phyloP scores from a whole-genome alignment of 768 basidiomycete species.

The Leccinum rimulosum region DNA sequence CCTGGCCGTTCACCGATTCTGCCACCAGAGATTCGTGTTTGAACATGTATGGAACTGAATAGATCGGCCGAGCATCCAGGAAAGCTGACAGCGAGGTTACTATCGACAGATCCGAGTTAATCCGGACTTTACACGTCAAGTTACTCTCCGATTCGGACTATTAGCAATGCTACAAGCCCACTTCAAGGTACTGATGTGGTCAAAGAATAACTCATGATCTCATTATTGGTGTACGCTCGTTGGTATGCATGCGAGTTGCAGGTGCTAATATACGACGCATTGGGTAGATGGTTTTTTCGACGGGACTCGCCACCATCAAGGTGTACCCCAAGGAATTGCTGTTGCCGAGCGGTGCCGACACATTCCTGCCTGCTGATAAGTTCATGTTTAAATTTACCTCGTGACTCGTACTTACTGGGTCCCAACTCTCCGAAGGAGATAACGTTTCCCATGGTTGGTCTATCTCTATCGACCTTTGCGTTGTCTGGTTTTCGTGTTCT shows the following conservation, averaged over 20 bases:
- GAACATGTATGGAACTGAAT: not conserved
- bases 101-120: not conserved
- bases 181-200: not conserved
- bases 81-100: not conserved
- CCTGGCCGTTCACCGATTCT: not conserved
- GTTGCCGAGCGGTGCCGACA: not conserved
- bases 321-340: not conserved
- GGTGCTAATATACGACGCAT: not conserved
- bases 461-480: not conserved
- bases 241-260: not conserved
- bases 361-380: not conserved
- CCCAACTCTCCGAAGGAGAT: not conserved
- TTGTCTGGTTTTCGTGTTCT: not conserved
- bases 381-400: not conserved
- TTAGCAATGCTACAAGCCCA: not conserved
- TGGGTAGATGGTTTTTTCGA: not conserved
- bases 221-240: not conserved
- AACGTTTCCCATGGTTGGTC: not conserved
- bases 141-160: not conserved
- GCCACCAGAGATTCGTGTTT: not conserved
- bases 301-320: not conserved
- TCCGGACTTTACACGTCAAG: not conserved
- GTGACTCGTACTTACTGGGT: not conserved
- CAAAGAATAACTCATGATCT: not conserved
- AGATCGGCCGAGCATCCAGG: not conserved